Conservation (phyloP, 371 early-diverging fungal genomes). For the Actinomucor elegans region DNA sequence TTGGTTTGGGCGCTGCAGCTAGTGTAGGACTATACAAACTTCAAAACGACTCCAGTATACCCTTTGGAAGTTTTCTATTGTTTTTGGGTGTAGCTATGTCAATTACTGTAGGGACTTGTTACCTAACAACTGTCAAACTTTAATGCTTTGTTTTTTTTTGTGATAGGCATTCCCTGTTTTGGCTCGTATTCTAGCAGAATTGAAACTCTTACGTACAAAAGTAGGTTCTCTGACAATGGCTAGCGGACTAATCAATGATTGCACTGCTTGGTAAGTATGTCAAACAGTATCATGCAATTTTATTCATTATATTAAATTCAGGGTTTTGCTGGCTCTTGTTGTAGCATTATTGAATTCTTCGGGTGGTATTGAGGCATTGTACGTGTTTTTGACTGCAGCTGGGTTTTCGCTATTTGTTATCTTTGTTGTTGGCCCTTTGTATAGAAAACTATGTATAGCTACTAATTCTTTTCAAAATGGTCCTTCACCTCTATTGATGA, state of each 20-base stretch:
- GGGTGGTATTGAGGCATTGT: constrained; percentile 65
- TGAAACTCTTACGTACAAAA: constrained; percentile 73
- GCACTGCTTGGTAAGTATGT: constrained; percentile 89
- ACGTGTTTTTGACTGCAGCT: constrained; percentile 63
- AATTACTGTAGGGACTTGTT: constrained; percentile 66
- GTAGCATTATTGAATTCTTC: constrained; percentile 72
- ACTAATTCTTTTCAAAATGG: constrained; percentile 58
- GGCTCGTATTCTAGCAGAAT: constrained; percentile 89
- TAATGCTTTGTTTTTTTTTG: too few species aligned
- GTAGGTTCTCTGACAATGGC: constrained; percentile 84
- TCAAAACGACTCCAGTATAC: constrained; percentile 40
- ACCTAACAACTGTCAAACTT: too few species aligned
- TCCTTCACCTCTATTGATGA: constrained; percentile 65
- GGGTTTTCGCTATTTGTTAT: constrained; percentile 64
- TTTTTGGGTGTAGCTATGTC: constrained; percentile 89
- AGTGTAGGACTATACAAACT: constrained; percentile 67
- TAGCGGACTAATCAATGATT: constrained; percentile 88
- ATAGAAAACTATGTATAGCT: constrained; percentile 39
- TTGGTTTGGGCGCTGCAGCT: constrained; percentile 73
- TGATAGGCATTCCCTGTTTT: constrained; percentile 90
- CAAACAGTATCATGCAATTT: not conserved
- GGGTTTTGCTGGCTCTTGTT: constrained; percentile 75
- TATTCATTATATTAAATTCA: not conserved
- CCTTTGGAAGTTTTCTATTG: constrained; percentile 71
- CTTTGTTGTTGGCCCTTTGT: constrained; percentile 57